A percentile compares a stretch with the other conserved stretches of the same genome.
Evolutionary conservation across 1,284 basidiomycete genomes (phyloP).

Genomic region (Volvariella volvacea): DNA sequence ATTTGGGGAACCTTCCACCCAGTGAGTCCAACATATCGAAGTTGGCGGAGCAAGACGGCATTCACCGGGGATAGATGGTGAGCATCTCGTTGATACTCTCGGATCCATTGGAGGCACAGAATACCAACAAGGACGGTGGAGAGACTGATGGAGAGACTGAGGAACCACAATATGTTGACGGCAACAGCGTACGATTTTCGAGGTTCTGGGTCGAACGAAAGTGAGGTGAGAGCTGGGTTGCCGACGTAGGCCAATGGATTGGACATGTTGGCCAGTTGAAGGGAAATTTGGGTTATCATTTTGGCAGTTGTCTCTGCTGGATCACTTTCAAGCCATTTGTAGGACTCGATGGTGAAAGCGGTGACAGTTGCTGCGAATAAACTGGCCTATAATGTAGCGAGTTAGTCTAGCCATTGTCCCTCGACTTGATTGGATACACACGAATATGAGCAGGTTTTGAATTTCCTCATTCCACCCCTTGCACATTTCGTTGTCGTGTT

Average conservation of each 20-base stretch:
- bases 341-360: slow-evolving; percentile 1
- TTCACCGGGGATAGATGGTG: slow-evolving; percentile 1
- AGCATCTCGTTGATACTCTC: slow-evolving; percentile 1
- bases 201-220: background rate
- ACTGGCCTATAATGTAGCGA: background rate
- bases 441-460: slow-evolving; percentile 1
- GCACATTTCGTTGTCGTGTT: slow-evolving; percentile 3
- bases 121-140: background rate
- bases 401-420: too few relatives aligned
- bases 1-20: slow-evolving; percentile 19
- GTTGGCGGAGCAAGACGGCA: slow-evolving; percentile 14
- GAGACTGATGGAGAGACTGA: background rate
- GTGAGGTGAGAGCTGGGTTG: background rate
- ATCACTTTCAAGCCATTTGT: background rate
- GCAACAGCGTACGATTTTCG: background rate
- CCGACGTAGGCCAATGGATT: background rate
- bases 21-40: slow-evolving; percentile 19
- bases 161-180: background rate
- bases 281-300: background rate
- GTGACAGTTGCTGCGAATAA: slow-evolving; percentile 3
- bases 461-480: background rate
- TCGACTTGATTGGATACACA: too few relatives aligned
- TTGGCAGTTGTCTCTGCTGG: background rate
- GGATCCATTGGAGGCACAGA: slow-evolving; percentile 1
- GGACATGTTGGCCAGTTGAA: background rate